These are phyloP conservation scores for Striga hermonthica DNA, from an alignment of 305 asterid genomes.

Conservation along the genomic window DNA sequence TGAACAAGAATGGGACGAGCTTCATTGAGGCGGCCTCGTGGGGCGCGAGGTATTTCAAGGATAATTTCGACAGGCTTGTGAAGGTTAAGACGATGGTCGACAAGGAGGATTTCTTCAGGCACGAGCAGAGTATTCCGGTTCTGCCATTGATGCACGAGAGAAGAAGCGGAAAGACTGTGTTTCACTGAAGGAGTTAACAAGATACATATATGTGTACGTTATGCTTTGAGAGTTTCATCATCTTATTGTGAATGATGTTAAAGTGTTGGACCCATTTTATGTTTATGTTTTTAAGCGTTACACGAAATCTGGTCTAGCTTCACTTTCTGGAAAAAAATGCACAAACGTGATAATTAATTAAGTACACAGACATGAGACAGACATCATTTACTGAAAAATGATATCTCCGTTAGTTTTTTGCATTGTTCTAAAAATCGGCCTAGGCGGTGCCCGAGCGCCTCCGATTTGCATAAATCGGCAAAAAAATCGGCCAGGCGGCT, in stretches of 20 bases:
- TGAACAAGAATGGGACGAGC: constrained; percentile 40
- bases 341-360: too few relatives aligned
- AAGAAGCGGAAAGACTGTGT: constrained; percentile 30
- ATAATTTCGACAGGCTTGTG: constrained; percentile 26
- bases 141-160: constrained; percentile 35
- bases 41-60: constrained; percentile 41
- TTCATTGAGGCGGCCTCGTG: constrained; percentile 44
- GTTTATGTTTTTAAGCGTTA: too few relatives aligned
- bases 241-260: background rate
- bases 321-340: too few relatives aligned
- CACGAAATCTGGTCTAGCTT: too few relatives aligned
- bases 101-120: constrained; percentile 28
- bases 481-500: too few relatives aligned
- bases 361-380: too few relatives aligned
- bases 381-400: too few relatives aligned
- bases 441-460: too few relatives aligned
- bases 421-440: too few relatives aligned
- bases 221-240: background rate
- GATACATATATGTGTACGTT: background rate
- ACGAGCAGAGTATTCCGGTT: constrained; percentile 68
- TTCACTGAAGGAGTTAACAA: constrained; percentile 28
- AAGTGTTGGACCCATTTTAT: too few relatives aligned
- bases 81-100: constrained; percentile 27
- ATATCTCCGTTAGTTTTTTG: too few relatives aligned
- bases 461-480: too few relatives aligned